Conservation (phyloP, 345 rosid genomes). For the Zanthoxylum bungeanum region DNA sequence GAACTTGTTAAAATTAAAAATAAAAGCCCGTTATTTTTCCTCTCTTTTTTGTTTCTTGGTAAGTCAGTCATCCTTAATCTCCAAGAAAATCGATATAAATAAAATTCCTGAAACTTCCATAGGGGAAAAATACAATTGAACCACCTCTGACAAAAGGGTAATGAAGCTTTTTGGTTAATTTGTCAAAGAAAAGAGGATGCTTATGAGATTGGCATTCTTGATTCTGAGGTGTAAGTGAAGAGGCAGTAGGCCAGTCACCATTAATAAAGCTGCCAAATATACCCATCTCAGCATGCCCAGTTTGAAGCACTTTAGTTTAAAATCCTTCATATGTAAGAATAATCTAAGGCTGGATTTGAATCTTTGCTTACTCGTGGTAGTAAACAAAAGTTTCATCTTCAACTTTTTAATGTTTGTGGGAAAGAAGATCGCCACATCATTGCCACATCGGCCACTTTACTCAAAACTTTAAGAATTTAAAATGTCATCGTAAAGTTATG, state of each 20-base stretch:
- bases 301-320: not conserved
- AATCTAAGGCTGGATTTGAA: not conserved
- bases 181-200: constrained; percentile 12
- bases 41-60: not conserved
- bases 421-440: constrained; percentile 12
- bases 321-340: not conserved
- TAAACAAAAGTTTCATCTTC: not conserved
- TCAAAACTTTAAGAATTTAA: not conserved
- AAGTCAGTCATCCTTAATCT: not conserved
- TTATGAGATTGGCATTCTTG: not conserved
- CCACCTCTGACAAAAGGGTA: not conserved
- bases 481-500: too few species aligned
- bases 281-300: constrained; percentile 1
- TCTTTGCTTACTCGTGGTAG: not conserved
- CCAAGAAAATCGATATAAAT: not conserved
- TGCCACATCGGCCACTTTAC: constrained; percentile 10
- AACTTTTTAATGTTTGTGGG: not conserved
- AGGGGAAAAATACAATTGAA: not conserved
- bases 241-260: constrained; percentile 13
- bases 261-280: not conserved
- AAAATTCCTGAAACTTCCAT: not conserved
- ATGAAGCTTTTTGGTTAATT: constrained; percentile 1
- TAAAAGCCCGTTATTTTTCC: not conserved
- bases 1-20: not conserved
- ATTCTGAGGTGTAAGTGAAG: constrained; percentile 21